phyloP scores from a whole-genome alignment of 805 yeast genomes.

The Candida maesae region DNA sequence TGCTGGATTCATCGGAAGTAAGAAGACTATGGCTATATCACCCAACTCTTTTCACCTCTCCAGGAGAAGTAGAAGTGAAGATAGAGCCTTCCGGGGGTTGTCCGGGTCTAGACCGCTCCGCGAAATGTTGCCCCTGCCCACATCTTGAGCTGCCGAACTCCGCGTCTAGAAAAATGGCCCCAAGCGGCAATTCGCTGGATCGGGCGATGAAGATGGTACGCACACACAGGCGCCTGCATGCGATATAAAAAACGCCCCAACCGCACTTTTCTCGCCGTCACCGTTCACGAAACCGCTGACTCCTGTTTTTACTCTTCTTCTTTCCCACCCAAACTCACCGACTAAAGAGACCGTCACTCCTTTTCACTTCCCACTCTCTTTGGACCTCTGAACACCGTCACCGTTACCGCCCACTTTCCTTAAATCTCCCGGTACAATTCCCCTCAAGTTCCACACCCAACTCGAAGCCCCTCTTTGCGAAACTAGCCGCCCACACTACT shows the following conservation, averaged over 20 bases:
- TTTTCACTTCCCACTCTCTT: constrained; percentile 3
- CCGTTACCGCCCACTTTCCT: constrained; percentile 2
- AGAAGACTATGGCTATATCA: too few species aligned
- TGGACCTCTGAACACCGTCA: background rate
- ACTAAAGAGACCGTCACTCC: constrained; percentile 14
- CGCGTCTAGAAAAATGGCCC: constrained; percentile 6
- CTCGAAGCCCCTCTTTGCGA: background rate
- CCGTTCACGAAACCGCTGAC: too few species aligned
- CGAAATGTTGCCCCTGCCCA: constrained; percentile 6
- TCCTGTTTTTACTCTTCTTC: background rate
- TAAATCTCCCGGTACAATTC: background rate
- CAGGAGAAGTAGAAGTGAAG: too few species aligned
- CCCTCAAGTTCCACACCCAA: too few species aligned
- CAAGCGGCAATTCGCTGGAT: constrained; percentile 3
- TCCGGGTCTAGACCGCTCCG: constrained; percentile 3
- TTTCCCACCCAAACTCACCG: background rate
- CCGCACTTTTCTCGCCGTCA: constrained; percentile 13
- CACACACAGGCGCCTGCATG: constrained; percentile 5
- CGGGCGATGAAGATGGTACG: constrained; percentile 3
- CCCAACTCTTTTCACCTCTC: too few species aligned
- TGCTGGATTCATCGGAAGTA: too few species aligned
- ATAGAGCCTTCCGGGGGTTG: background rate
- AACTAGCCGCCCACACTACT: too few species aligned
- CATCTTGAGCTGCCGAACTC: constrained; percentile 3
- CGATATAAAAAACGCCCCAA: constrained; percentile 11